Conservation (phyloP, 306 rosid genomes). For the Bauhinia variegata region DNA sequence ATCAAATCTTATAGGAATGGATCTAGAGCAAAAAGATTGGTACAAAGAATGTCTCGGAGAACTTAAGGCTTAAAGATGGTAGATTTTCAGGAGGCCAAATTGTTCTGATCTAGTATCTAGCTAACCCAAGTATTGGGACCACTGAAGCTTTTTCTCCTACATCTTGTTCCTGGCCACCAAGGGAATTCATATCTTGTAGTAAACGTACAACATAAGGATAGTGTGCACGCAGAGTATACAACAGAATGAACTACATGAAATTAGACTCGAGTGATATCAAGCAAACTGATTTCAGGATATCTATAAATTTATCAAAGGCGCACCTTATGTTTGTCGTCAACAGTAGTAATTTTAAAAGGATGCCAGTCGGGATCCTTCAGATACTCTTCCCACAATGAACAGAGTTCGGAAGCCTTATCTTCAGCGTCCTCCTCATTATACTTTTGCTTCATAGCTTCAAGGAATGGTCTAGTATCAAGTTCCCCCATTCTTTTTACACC, state of each 20-base stretch:
- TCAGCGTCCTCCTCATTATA: slow-evolving; percentile 81
- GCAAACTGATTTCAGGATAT: slow-evolving; percentile 18
- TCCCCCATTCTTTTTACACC: slow-evolving; percentile 97
- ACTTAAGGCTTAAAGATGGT: background rate
- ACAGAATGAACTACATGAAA: slow-evolving; percentile 26
- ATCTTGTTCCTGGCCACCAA: no score
- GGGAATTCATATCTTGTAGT: slow-evolving; percentile 24
- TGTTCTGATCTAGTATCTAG: slow-evolving; percentile 13
- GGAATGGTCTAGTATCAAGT: slow-evolving; percentile 76
- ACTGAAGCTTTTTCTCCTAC: background rate
- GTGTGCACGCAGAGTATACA: no score
- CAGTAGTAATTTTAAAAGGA: slow-evolving; percentile 64
- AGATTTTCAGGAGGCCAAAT: background rate
- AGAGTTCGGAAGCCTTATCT: slow-evolving; percentile 77
- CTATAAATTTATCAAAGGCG: slow-evolving; percentile 28
- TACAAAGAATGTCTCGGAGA: background rate
- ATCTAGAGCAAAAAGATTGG: slow-evolving; percentile 3
- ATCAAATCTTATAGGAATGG: background rate
- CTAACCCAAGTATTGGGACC: slow-evolving; percentile 8
- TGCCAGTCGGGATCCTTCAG: slow-evolving; percentile 96
- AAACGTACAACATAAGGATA: slow-evolving; percentile 14
- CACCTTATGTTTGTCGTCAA: slow-evolving; percentile 64
- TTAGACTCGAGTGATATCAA: slow-evolving; percentile 21
- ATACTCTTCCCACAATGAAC: slow-evolving; percentile 93
- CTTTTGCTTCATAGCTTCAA: slow-evolving; percentile 73